Evolutionary conservation across 2,329 filamentous ascomycete species (phyloP).

Genomic region (Colletotrichum liaoningense): DNA sequence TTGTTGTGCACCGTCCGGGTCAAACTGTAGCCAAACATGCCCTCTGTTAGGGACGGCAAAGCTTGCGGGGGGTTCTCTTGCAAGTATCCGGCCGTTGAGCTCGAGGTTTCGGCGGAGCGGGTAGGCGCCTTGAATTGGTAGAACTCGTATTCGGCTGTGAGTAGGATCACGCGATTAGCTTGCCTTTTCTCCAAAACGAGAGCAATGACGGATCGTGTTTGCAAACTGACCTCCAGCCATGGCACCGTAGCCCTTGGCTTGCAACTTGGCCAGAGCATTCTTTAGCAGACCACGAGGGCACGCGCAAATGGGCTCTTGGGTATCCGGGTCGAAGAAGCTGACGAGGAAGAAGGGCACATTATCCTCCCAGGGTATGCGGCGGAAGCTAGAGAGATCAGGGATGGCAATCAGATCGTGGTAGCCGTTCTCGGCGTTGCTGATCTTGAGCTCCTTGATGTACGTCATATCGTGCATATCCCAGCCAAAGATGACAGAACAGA

Average conservation of each 20-base stretch:
- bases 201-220: neutral
- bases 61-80: constrained; percentile 76
- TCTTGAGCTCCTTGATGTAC: constrained; percentile 84
- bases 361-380: constrained; percentile 91
- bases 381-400: constrained; percentile 80
- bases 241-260: constrained; percentile 77
- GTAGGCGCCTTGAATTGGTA: constrained; percentile 85
- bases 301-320: constrained; percentile 75
- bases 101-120: constrained; percentile 62
- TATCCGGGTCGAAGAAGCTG: constrained; percentile 86
- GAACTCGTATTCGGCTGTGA: constrained; percentile 91
- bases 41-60: constrained; percentile 86
- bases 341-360: constrained; percentile 88
- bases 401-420: constrained; percentile 88
- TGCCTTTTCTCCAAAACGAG: neutral
- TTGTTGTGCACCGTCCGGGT: constrained; percentile 90
- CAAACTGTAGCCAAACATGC: constrained; percentile 96
- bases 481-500: constrained; percentile 94
- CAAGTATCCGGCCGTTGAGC: constrained; percentile 80
- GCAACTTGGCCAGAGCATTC: constrained; percentile 74
- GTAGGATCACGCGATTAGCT: neutral
- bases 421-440: constrained; percentile 92
- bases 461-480: constrained; percentile 98
- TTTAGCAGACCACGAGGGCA: constrained; percentile 84
- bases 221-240: constrained; percentile 84